Evolutionary conservation across 768 basidiomycete genomes (phyloP).

Genomic region (Rhodotorula diobovata): DNA sequence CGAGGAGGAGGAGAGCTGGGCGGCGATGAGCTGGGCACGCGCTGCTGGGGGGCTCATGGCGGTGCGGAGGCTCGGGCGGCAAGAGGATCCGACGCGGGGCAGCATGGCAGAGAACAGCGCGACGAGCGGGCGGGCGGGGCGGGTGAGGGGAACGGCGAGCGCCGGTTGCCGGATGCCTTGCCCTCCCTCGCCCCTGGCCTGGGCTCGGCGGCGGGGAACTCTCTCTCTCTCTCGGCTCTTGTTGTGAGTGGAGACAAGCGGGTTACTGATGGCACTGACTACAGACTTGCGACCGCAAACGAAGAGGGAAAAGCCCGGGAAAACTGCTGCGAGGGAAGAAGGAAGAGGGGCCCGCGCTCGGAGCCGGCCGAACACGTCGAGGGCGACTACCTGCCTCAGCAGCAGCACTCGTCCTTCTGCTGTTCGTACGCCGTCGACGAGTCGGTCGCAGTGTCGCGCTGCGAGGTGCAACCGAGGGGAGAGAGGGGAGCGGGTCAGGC

Average conservation of each 20-base stretch:
- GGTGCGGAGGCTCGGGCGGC: background rate
- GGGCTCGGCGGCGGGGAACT: no score
- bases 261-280: no score
- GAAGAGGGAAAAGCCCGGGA: no score
- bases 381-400: background rate
- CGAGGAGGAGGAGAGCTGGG: background rate
- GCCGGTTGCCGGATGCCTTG: background rate
- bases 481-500: no score
- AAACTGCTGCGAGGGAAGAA: no score
- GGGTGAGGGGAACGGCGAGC: background rate
- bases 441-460: conserved; percentile 17
- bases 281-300: no score
- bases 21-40: background rate
- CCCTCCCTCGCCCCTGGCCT: no score
- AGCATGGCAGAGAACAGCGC: background rate
- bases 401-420: conserved; percentile 17
- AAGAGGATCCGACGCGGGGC: background rate
- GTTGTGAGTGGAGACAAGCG: no score
- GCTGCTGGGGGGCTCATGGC: background rate
- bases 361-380: no score
- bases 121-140: no score
- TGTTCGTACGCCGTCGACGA: conserved; percentile 1
- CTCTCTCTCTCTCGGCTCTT: no score
- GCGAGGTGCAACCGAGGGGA: background rate
- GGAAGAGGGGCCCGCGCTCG: no score